Conservation (phyloP, 208 protist genomes). For the Trypanosoma theileri region DNA sequence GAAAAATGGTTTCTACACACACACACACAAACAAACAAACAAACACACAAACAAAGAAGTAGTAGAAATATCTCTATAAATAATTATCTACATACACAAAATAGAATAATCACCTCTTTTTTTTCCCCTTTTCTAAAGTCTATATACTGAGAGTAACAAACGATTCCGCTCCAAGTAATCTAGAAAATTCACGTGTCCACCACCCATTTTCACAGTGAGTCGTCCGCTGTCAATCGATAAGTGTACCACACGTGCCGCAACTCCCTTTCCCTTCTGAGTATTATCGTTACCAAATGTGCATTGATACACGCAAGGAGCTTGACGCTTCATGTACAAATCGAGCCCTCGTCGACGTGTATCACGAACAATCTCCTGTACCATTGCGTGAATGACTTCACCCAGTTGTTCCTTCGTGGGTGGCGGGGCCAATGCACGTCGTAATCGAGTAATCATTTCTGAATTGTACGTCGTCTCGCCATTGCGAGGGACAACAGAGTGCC, state of each 20-base stretch:
- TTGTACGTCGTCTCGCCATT: slow-evolving; percentile 9
- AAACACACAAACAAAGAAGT: background rate
- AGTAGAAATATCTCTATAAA: background rate
- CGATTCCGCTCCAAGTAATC: slow-evolving; percentile 63
- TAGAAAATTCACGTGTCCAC: slow-evolving; percentile 70
- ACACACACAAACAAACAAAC: background rate
- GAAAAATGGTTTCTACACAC: background rate
- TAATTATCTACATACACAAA: slow-evolving; percentile 8
- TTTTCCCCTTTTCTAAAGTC: background rate
- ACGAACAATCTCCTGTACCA: slow-evolving; percentile 57
- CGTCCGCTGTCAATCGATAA: slow-evolving; percentile 66
- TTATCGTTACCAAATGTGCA: background rate
- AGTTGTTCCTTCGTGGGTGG: slow-evolving; percentile 47
- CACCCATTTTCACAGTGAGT: slow-evolving; percentile 53
- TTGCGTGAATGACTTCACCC: slow-evolving; percentile 68
- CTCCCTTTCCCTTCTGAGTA: slow-evolving; percentile 10
- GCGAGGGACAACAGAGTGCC: background rate
- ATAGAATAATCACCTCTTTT: background rate
- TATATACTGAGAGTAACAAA: background rate
- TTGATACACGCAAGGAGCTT: slow-evolving; percentile 46
- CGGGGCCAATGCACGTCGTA: slow-evolving; percentile 71
- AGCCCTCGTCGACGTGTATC: slow-evolving; percentile 16
- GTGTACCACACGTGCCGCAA: slow-evolving; percentile 36
- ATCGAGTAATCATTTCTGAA: slow-evolving; percentile 35
- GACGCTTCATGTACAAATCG: slow-evolving; percentile 33